Evolutionary conservation across 108 stramenopile genomes (phyloP), one percentile per base, ranked within the genome.

Genomic region (Pseudonitzschia multiseries): DNA sequence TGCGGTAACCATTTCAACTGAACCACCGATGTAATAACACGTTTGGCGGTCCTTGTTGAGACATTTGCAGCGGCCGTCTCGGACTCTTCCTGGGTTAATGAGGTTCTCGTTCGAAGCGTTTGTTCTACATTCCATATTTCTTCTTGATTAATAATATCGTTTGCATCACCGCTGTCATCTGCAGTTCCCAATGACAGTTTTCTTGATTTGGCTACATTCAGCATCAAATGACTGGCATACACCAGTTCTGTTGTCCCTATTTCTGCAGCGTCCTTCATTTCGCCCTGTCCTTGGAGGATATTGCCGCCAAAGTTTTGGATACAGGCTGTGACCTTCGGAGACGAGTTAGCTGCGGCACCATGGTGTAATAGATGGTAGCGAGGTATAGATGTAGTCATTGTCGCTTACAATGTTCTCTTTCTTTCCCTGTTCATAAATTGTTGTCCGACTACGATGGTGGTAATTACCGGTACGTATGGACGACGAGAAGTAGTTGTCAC

Each of bases 291-390:
- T 56, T 56, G 54, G 9, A 22, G 22, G 54, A 3, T 26, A 26
- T 24, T 24, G 5, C 21, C 54, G 20, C 54, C 54, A 9, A 66
- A 59, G 48, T 74, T 67, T 32, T 76, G 82, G 48, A 90, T 72
- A 75, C 85, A 88, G 13, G 76, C 75, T 24, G 90, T 44, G 20
- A 79, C 84, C 65, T 90, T 86, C n/a, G 86, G 75, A 17, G 78
- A 85, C 12, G 88, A 90, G 46, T 76, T 81, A 22, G 81, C 88
- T 20, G 92, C 86, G 21, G 88, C 88, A 40, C 92, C 92, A 79
- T 93, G 89, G 67, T 88, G 86, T 42, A 86, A 29, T 54, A 88
- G 66, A 8, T 64, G 42, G 54, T 64, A 77, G 8, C 29, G 29
- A 8, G 61, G 32, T 41, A 62, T 40, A 12, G 61, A 22, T 10